A percentile compares a stretch with the other conserved stretches of the same genome.
These are phyloP conservation scores for Papilionanthe hybrid DNA, from an alignment of 116 monocot species.

Conservation along the genomic window DNA sequence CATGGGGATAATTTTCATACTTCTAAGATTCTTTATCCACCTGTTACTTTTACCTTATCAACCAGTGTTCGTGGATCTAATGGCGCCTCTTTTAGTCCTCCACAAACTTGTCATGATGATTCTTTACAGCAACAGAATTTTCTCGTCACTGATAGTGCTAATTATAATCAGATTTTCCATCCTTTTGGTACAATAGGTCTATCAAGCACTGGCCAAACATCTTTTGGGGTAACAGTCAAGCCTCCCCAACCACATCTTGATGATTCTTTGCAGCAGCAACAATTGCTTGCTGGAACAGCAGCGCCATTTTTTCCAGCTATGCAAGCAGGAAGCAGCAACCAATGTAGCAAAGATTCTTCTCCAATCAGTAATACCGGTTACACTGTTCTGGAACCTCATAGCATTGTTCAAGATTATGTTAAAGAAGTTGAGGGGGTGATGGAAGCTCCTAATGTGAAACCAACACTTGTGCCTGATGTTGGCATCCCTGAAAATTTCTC, in stretches of 20 bases:
- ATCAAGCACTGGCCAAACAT: constrained; percentile 18
- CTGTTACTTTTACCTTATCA: not conserved
- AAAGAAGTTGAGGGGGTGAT: constrained; percentile 20
- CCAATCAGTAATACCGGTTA: constrained; percentile 15
- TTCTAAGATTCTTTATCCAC: not conserved
- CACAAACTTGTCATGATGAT: constrained; percentile 6
- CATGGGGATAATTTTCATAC: not conserved
- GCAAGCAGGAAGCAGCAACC: constrained; percentile 2
- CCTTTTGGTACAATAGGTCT: constrained; percentile 13
- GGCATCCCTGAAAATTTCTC: not conserved
- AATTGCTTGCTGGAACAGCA: constrained; percentile 8
- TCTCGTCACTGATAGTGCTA: not conserved
- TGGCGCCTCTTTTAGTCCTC: not conserved
- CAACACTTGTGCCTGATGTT: not conserved
- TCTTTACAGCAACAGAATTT: constrained; percentile 16
- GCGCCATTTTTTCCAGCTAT: constrained; percentile 11
- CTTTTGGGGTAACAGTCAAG: constrained; percentile 21
- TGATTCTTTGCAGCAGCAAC: constrained; percentile 7
- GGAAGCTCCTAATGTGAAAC: constrained; percentile 13
- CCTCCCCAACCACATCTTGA: constrained; percentile 12
- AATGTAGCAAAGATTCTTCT: constrained; percentile 11
- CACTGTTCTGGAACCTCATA: constrained; percentile 7
- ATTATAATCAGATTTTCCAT: not conserved
- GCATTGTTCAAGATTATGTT: constrained; percentile 14
- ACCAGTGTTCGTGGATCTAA: not conserved